Evolutionary conservation across 495 filamentous ascomycete species (phyloP).

Genomic region (Neurospora terricola): DNA sequence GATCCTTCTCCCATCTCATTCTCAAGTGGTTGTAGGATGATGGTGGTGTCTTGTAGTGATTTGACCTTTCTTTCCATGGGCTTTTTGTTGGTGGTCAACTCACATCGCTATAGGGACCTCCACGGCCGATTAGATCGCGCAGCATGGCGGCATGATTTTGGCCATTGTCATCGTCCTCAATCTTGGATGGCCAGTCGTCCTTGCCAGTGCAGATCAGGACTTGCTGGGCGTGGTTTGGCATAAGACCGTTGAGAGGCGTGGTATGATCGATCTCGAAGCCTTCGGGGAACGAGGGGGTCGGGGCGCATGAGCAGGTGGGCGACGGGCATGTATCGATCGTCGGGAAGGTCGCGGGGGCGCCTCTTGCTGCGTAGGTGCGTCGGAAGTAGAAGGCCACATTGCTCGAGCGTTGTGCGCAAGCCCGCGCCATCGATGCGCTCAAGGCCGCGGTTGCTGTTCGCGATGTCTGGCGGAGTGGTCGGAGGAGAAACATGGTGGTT

Average conservation of each 20-base stretch:
- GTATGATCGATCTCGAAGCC: conserved; percentile 67
- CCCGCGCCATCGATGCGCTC: neutral
- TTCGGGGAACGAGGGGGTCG: conserved; percentile 52
- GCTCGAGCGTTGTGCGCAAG: neutral
- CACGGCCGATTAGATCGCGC: conserved; percentile 54
- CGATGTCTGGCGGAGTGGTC: neutral
- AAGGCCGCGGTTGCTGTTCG: neutral
- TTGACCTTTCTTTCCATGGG: neutral
- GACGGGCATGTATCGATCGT: conserved; percentile 56
- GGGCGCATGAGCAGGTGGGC: conserved; percentile 59
- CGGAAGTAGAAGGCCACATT: neutral
- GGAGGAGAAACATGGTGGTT: neutral
- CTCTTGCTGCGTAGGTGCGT: neutral
- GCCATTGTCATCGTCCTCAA: conserved; percentile 40
- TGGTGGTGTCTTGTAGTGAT: neutral
- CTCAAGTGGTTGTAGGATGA: neutral
- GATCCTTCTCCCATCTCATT: neutral
- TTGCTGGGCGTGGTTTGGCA: conserved; percentile 72
- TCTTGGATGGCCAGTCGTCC: conserved; percentile 71
- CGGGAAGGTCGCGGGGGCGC: conserved; percentile 25
- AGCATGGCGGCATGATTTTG: conserved; percentile 62
- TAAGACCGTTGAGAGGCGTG: conserved; percentile 59
- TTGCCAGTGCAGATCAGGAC: conserved; percentile 73
- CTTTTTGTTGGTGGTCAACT: conserved; percentile 12
- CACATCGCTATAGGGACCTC: conserved; percentile 63